A percentile compares a stretch with the other conserved stretches of the same genome.
phyloP scores from a whole-genome alignment of 176 grass and related monocot species.

The Aegilops tauschii region DNA sequence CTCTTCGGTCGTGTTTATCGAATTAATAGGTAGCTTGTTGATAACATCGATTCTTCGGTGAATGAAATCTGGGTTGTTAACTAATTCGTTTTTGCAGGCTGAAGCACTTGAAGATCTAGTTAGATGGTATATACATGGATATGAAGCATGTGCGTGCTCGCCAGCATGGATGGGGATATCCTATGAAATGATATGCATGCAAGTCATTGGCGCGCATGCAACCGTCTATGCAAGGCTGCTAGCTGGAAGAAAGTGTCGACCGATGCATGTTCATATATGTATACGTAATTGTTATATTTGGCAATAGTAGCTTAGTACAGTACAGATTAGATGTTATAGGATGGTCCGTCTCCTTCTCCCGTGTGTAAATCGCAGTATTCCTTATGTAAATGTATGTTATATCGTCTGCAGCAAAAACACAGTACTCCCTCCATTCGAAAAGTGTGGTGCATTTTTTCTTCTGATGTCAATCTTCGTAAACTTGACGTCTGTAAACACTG shows the following conservation, averaged over 20 bases:
- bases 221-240: background rate
- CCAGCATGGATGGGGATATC: no score
- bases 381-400: background rate
- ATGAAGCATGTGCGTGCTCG: background rate
- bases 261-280: constrained; percentile 7
- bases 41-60: background rate
- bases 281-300: background rate
- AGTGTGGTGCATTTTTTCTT: background rate
- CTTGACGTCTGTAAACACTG: background rate
- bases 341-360: background rate
- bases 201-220: background rate
- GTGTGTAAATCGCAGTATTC: background rate
- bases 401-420: background rate
- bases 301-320: background rate
- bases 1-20: background rate
- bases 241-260: constrained; percentile 1
- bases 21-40: no score
- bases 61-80: background rate
- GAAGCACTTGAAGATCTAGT: constrained; percentile 56
- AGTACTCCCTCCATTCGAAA: background rate
- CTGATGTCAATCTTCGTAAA: background rate
- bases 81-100: constrained; percentile 31
- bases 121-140: background rate
- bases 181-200: no score
- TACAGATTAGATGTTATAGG: background rate